These are phyloP conservation scores for Asterophora parasitica DNA, from an alignment of 768 basidiomycete genomes.

Conservation along the genomic window DNA sequence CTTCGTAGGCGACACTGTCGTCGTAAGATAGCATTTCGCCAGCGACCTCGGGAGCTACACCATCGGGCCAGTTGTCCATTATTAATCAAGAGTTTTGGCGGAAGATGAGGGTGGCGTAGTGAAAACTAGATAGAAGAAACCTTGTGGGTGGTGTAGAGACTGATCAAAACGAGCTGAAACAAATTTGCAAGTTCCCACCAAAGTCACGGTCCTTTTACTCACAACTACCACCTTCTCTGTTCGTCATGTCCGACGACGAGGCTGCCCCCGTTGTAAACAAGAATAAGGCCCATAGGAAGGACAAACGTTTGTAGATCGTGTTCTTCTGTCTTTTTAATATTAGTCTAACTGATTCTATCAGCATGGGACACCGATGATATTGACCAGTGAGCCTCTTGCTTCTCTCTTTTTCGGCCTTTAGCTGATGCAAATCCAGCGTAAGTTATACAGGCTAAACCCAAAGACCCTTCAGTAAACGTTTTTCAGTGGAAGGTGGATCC, in stretches of 20 bases:
- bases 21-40: conserved; percentile 45
- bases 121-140: not conserved
- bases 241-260: conserved; percentile 40
- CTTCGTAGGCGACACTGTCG: conserved; percentile 51
- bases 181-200: conserved; percentile 6
- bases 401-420: conserved; percentile 1
- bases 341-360: conserved; percentile 29
- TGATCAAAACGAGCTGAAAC: conserved; percentile 8
- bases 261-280: conserved; percentile 53
- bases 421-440: conserved; percentile 34
- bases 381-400: conserved; percentile 72
- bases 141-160: conserved; percentile 5
- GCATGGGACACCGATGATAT: conserved; percentile 99
- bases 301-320: conserved; percentile 69
- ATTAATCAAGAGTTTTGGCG: conserved; percentile 2
- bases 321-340: conserved; percentile 2
- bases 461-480: not conserved
- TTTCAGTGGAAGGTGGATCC: conserved; percentile 83
- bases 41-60: conserved; percentile 24
- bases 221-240: conserved; percentile 6
- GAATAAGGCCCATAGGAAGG: conserved; percentile 88
- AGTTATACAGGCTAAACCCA: conserved; percentile 16
- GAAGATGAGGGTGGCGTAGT: conserved; percentile 9
- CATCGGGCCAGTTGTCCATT: conserved; percentile 49
- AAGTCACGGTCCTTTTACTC: conserved; percentile 7